Base-by-base conservation (phyloP, 495 filamentous ascomycete genomes). In the Trichoderma asperelloides region DNA sequence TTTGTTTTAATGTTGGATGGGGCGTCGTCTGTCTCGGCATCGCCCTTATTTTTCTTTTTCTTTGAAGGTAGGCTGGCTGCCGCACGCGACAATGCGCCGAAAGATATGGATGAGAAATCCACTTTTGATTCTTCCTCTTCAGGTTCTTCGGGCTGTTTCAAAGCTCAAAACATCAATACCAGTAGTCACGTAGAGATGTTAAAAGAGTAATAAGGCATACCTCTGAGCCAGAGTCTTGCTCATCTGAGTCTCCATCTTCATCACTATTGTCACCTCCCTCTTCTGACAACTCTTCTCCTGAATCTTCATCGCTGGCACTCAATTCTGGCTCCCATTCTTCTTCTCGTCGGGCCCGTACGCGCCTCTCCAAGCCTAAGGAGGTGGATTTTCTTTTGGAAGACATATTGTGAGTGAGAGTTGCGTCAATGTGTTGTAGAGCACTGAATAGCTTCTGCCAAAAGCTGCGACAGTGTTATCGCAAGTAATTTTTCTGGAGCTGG, bases 1-100 rank as follows among this genome's bases (percentile, higher is more conserved):
- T 41, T 25, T 41, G n/a, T 9, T 41, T 11, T 64, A 16, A 1
- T 2, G 7, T 12, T 41, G 23, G 68, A 65, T 40, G 57, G 45
- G 55, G 72, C 70, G 13, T 71, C 69, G 65, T 49, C 47, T 23
- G 66, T 33, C 41, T 21, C 25, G 13, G 69, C 55, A 15, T 73
- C 68, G 11, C 67, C 66, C 13, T 51, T 67, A 65, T 72, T 66
- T 79, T 78, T 66, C 69, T 75, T 73, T 66, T 73, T 70, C 60
- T 62, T 66, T 5, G 66, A 45, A 13, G 71, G 70, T 47, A 96
- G 73, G 0, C 88, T 82, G 15, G 87, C 86, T 79, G 96, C 89
- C 2, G 95, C 95, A 82, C 90, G 89, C 64, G 89, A 90, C 37
- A 98, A 81, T 0, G 91, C 89, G 64, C 92, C 92, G 74, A 98